phyloP scores from a whole-genome alignment of 805 yeast genomes.

The Spathaspora sp. region DNA sequence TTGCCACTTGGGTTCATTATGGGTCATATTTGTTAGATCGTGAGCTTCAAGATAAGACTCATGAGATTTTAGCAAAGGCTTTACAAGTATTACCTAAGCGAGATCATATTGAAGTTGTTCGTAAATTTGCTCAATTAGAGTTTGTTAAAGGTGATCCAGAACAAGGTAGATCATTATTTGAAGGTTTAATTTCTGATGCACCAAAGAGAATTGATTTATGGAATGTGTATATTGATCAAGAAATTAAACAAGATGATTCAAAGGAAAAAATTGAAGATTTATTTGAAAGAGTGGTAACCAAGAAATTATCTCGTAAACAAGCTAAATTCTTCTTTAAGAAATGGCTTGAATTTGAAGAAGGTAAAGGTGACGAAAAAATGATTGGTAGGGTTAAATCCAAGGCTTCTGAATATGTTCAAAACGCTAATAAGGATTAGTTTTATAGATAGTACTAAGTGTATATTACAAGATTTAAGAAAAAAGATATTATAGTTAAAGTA shows the following conservation, averaged over 20 bases:
- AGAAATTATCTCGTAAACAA: conserved; percentile 77
- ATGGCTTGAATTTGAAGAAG: conserved; percentile 82
- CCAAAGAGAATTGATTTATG: conserved; percentile 91
- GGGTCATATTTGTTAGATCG: conserved; percentile 72
- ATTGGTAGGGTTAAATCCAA: conserved; percentile 85
- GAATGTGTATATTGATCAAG: conserved; percentile 95
- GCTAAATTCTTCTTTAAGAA: conserved; percentile 93
- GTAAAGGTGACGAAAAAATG: conserved; percentile 60
- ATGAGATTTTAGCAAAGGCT: conserved; percentile 69
- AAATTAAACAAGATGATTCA: conserved; percentile 60
- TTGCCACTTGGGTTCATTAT: conserved; percentile 77
- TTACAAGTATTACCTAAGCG: conserved; percentile 68
- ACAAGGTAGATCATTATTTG: conserved; percentile 91
- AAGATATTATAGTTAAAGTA: not conserved
- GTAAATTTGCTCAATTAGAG: conserved; percentile 87
- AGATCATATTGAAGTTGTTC: conserved; percentile 73
- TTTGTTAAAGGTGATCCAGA: conserved; percentile 85
- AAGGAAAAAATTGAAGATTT: conserved; percentile 69
- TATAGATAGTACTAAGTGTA: not conserved
- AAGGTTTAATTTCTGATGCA: conserved; percentile 84
- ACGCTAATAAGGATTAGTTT: conserved; percentile 9
- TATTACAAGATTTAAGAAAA: not conserved
- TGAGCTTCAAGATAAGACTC: conserved; percentile 56
- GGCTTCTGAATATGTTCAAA: conserved; percentile 73
- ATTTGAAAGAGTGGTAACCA: conserved; percentile 72